Evolutionary conservation across 2,329 filamentous ascomycete species (phyloP), one percentile per base, ranked within the genome.

Genomic region (Ceratocystis alfenasii): DNA sequence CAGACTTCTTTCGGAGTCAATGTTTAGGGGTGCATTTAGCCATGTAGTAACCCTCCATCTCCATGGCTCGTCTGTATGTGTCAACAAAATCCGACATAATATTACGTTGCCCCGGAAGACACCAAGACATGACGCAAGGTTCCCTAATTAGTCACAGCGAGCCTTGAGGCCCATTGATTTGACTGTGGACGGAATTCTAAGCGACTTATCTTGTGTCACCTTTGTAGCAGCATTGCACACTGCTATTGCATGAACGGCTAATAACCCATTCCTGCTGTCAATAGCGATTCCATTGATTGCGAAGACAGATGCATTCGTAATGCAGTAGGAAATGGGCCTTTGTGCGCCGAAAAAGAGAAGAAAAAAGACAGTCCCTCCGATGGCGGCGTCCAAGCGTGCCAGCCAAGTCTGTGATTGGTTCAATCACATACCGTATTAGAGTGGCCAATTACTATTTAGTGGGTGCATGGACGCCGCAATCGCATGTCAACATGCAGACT

Each of bases 301-400:
- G 30, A 59, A 20, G n/a, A 7, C 25, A 36, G 25, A 30, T 36
- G 55, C 12, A 59, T 59, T 36, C 55, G 55, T 59, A 36, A 20
- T 59, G 22, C 55, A n/a, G 12, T 30, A 57, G 20, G n/a, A 36
- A 7, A 30, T 20, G 55, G 33, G 20, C 12, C 28, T 36, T n/a
- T 3, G 15, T n/a, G 28, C 28, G 28, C 41, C 6, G 33, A 25
- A 64, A 20, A 22, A 46, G 20, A 46, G 28, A 45, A 46, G 28
- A 17, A 46, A 46, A 63, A 15, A 46, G 25, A 33, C 25, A 41
- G 25, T 25, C 46, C 33, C 50, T 33, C 45, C 62, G 41, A 64
- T 64, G 62, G 55, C 55, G 55, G 55, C 55, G 55, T 17, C 28
- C 30, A 36, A 8, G 55, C 55, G 55, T 59, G 20, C 33, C 55